These are phyloP conservation scores for Ehretia macrophylla DNA, from an alignment of 257 asterid species.

Conservation along the genomic window DNA sequence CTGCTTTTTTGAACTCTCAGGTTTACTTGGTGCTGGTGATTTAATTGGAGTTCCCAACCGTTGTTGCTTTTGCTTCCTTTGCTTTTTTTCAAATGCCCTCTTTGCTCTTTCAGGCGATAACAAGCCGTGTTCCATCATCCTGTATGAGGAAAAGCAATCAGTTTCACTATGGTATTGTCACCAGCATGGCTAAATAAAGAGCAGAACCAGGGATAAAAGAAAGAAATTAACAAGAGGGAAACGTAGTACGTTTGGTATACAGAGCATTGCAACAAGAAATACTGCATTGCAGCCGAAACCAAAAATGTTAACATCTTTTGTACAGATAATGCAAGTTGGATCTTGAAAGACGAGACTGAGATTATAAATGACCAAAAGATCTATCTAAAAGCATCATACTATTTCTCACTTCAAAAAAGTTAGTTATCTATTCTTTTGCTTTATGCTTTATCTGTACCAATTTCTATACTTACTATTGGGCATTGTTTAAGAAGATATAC, in stretches of 20 bases:
- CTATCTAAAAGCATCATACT: no score
- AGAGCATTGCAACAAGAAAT: neutral
- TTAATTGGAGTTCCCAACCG: conserved; percentile 66
- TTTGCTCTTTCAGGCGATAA: conserved; percentile 74
- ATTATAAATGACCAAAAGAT: no score
- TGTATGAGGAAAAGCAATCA: conserved; percentile 15
- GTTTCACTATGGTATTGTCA: neutral
- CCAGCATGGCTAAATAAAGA: neutral
- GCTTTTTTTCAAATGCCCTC: conserved; percentile 75
- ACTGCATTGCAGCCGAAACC: no score
- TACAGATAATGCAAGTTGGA: no score
- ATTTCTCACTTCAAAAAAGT: no score
- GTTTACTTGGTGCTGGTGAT: conserved; percentile 42
- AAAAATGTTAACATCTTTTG: no score
- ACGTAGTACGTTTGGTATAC: neutral
- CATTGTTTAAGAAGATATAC: no score
- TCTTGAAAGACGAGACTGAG: no score
- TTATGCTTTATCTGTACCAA: no score
- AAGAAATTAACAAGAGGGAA: no score
- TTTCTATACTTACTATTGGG: no score
- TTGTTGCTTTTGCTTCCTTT: conserved; percentile 74
- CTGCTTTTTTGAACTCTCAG: conserved; percentile 54
- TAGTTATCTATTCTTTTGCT: no score
- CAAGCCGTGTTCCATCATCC: conserved; percentile 95
- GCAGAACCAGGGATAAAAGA: neutral